A percentile compares a stretch with the other conserved stretches of the same genome.
phyloP scores from a whole-genome alignment of 805 yeast species.

The Pichia phayaonensis region DNA sequence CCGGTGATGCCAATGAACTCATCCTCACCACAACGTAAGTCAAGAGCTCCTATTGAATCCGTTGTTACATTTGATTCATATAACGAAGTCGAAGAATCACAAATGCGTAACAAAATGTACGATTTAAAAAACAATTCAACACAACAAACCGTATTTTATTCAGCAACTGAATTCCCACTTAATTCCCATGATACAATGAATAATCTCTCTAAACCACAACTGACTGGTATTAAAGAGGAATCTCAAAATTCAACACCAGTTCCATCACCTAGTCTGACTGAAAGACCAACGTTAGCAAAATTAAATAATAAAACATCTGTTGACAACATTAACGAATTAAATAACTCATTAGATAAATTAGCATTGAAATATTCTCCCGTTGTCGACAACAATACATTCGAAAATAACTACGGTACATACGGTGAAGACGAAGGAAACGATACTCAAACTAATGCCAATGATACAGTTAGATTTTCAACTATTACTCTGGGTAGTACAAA shows the following conservation, averaged over 20 bases:
- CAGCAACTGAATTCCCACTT: constrained; percentile 31
- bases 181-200: not conserved
- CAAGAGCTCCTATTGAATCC: constrained; percentile 2
- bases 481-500: not conserved
- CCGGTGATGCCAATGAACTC: not conserved
- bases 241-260: not conserved
- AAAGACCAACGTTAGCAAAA: not conserved
- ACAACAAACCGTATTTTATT: constrained; percentile 29
- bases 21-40: not conserved
- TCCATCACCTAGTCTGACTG: not conserved
- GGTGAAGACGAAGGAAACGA: not conserved
- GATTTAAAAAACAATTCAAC: constrained; percentile 21
- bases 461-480: not conserved
- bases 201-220: not conserved
- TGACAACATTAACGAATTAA: not conserved
- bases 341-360: constrained; percentile 4
- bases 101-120: constrained; percentile 17
- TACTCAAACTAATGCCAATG: not conserved
- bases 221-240: not conserved
- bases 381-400: not conserved
- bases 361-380: constrained; percentile 1
- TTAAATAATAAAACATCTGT: not conserved
- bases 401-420: constrained; percentile 6
- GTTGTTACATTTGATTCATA: constrained; percentile 9
- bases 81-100: constrained; percentile 2